Evolutionary conservation across 2,329 filamentous ascomycete genomes (phyloP), one percentile per base, ranked within the genome.

Genomic region (Penicillium decumbens): DNA sequence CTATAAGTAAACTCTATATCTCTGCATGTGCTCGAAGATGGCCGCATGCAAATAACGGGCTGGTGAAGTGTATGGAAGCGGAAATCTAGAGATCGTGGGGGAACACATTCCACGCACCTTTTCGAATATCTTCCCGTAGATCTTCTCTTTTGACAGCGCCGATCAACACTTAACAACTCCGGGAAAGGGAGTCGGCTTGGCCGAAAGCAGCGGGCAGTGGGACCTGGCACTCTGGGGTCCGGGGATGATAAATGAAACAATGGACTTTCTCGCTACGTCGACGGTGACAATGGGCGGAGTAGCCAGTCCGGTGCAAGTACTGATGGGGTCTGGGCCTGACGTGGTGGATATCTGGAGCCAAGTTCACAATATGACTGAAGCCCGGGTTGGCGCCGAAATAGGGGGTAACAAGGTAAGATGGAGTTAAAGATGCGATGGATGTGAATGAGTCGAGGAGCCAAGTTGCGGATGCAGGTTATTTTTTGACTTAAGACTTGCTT

Each of bases 1-100:
- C 43, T 62, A 65, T 68, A 68, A 68, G 62, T 66, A 65, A 56
- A 57, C 23, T 41, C 44, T 43, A 42, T 53, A 38, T 56, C 41
- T 48, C 57, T 50, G 42, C 41, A 28, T 37, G 33, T 28, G 33
- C 20, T 45, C 43, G 29, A 23, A 43, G 35, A 28, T 39, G 37
- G 41, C 61, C 54, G 57, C 24, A 59, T 58, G 53, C 58, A 62
- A 54, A 24, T 10, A 38, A 43, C 29, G 13, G 9, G 27, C 42
- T 45, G 29, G 49, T 51, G 18, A 33, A 30, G 0, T 47, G 45
- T 35, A 39, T 42, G 47, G 45, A 45, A 59, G 50, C 53, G 51
- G 58, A 56, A 47, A 44, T 20, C 33, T 41, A 48, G 6, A 40
- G 35, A 25, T 9, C 49, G 23, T 33, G 32, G 44, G 43, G 49